Percentiles rank a stretch among this genome's conserved stretches.
Conservation (phyloP, 1,139 yeast genomes). For the Suhomyces coccinellae region DNA sequence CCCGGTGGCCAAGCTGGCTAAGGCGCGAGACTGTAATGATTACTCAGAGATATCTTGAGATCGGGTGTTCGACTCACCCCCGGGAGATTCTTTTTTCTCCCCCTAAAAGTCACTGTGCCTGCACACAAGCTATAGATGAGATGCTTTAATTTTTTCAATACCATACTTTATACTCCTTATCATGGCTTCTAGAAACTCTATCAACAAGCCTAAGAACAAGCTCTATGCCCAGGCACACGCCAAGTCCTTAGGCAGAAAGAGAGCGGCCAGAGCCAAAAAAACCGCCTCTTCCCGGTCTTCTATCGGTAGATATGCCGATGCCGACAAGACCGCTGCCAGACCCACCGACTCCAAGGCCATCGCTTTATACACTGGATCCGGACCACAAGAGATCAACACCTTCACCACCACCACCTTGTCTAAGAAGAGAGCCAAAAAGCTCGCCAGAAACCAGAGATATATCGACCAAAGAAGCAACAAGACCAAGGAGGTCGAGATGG, state of each 20-base stretch:
- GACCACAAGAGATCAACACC: conserved; percentile 35
- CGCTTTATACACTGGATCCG: conserved; percentile 57
- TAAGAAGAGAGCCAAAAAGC: conserved; percentile 78
- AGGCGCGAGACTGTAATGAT: conserved; percentile 76
- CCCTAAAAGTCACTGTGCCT: not conserved
- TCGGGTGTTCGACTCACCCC: conserved; percentile 88
- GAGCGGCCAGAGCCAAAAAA: conserved; percentile 53
- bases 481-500: conserved; percentile 48
- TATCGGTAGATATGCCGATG: conserved; percentile 38
- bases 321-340: conserved; percentile 34
- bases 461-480: conserved; percentile 54
- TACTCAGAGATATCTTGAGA: conserved; percentile 60
- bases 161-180: not conserved
- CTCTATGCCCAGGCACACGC: conserved; percentile 56
- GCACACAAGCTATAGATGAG: conserved; percentile 10
- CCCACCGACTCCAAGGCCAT: conserved; percentile 60
- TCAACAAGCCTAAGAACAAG: conserved; percentile 76
- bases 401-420: conserved; percentile 65
- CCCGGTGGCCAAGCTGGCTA: conserved; percentile 80
- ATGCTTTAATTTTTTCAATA: conserved; percentile 9
- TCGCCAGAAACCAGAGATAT: conserved; percentile 77
- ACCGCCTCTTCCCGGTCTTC: conserved; percentile 48
- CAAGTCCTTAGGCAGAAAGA: conserved; percentile 53
- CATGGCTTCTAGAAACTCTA: conserved; percentile 80
- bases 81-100: conserved; percentile 56